phyloP scores from a whole-genome alignment of 257 asterid genomes.

The Anisodus acutangulus region DNA sequence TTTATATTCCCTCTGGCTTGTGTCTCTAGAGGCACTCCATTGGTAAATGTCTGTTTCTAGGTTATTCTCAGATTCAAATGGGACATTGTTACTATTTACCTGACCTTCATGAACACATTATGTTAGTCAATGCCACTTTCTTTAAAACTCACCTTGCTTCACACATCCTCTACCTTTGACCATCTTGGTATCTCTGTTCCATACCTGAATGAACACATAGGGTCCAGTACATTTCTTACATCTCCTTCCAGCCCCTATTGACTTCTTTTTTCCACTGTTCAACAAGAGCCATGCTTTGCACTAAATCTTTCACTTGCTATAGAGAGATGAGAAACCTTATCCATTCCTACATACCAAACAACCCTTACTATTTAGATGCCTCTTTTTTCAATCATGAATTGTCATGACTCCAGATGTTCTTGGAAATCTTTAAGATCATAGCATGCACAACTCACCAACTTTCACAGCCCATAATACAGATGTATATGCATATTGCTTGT shows the following conservation, averaged over 20 bases:
- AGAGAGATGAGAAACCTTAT: neutral
- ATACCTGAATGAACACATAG: neutral
- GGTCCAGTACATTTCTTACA: neutral
- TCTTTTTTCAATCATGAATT: slow-evolving; percentile 21
- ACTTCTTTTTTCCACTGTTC: neutral
- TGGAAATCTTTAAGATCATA: neutral
- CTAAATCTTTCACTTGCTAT: neutral
- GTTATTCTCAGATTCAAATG: slow-evolving; percentile 3
- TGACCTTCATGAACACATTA: neutral
- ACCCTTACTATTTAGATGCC: neutral
- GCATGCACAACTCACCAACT: slow-evolving; percentile 3
- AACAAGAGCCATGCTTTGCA: neutral
- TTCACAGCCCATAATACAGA: neutral
- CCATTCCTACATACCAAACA: neutral
- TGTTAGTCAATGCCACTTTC: neutral
- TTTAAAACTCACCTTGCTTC: neutral
- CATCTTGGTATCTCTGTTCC: neutral
- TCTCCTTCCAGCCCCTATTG: slow-evolving; percentile 22
- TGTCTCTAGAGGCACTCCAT: slow-evolving; percentile 1
- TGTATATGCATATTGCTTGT: slow-evolving; percentile 7
- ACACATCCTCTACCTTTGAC: slow-evolving; percentile 13
- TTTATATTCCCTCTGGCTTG: slow-evolving; percentile 11
- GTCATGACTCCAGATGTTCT: slow-evolving; percentile 1
- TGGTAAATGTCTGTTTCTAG: neutral
- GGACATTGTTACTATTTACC: neutral